Conservation (phyloP, 2,329 filamentous ascomycete genomes). For the Fusarium dlaminii region DNA sequence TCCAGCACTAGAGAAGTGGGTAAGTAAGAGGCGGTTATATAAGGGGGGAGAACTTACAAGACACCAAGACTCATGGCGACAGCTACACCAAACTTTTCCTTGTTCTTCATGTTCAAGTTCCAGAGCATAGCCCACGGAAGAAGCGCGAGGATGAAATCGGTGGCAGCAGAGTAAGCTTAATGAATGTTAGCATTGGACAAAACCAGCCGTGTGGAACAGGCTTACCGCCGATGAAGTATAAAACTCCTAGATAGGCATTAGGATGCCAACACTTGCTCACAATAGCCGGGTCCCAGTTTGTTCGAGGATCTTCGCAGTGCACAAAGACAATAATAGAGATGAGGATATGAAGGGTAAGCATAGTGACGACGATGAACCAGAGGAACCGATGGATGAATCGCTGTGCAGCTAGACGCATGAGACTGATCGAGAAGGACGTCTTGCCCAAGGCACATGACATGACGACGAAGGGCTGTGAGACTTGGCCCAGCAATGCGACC, state of each 20-base stretch:
- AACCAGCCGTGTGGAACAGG: rapidly evolving
- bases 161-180: constrained; percentile 23
- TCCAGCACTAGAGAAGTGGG: background rate
- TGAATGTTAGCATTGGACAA: rapidly evolving
- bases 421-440: constrained; percentile 27
- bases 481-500: constrained; percentile 13
- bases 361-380: constrained; percentile 23
- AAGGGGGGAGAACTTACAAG: background rate
- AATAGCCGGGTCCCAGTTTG: constrained; percentile 28
- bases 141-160: constrained; percentile 27
- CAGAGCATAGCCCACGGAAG: constrained; percentile 29
- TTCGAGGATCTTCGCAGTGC: constrained; percentile 20
- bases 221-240: constrained; percentile 30
- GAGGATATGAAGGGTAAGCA: constrained; percentile 21
- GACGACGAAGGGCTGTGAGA: constrained; percentile 26
- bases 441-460: constrained; percentile 31
- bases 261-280: constrained; percentile 29
- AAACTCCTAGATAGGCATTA: constrained; percentile 13
- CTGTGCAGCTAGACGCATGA: constrained; percentile 27
- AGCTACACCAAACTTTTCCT: constrained; percentile 30
- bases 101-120: constrained; percentile 35
- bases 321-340: constrained; percentile 24
- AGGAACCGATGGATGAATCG: constrained; percentile 17
- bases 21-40: rapidly evolving
- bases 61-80: constrained; percentile 30